Base-by-base conservation (phyloP, 1,284 basidiomycete species). In the Trichosporon sp. region DNA sequence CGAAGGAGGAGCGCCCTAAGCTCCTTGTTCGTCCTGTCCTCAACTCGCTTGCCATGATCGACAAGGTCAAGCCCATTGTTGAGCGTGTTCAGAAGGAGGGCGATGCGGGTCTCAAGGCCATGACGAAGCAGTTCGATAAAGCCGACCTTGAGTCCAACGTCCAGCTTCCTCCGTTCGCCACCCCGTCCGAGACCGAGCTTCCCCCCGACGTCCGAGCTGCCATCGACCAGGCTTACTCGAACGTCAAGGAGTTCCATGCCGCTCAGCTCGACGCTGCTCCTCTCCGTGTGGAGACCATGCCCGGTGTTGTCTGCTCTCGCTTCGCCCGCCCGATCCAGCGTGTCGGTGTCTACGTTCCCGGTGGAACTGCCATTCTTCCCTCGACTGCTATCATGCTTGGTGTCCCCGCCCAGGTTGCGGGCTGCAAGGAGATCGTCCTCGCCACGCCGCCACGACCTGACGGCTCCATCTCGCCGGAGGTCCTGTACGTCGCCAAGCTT, bases 331-430 rank as follows among this genome's bases (percentile, higher is more conserved):
- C 97, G 12, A 96, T 99, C 77, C 89, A 92, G 68, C 90, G 95
- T 32, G 97, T 99, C 34, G 97, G 97, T 42, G 85, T 99, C 65
- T 99, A 99, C 84, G 93, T 99, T 1, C 97, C 97, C 1, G 97
- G 97, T 31, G 97, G 97, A 38, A 98, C 96, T 1, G 97, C 97
- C 1, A 89, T 99, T 62, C 86, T 99, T 27, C 97, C 97, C 12
- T 96, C 93, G 3, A 99, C 97, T 2, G 97, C 97, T 6, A 87
- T 99, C 74, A 98, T 98, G 95, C 89, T 99, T 31, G 96, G 96
- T 74, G 91, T 98, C 21, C 97, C 97, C 3, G 97, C 97, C 0
- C 95, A 98, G 82, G 97, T 99, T 11, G 97, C 97, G 0, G 92
- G 93, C 2, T 99, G 97, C 85, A 89, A 89, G 68, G 90, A 93